Base-by-base conservation (phyloP, 2,329 filamentous ascomycete species). In the Ceratocystis destructans region DNA sequence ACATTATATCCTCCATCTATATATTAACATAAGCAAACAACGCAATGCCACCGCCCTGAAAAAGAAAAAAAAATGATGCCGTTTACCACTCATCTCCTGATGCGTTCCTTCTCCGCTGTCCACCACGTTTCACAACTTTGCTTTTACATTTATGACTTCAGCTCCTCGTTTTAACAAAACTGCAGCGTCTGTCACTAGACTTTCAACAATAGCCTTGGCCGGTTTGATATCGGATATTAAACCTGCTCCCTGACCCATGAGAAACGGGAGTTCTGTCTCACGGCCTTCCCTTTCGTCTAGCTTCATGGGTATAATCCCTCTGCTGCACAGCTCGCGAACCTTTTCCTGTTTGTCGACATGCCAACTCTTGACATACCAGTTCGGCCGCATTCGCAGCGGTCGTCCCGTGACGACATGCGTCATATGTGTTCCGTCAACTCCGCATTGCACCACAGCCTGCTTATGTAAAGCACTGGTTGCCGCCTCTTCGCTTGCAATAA, bases 231-330 rank as follows among this genome's bases (percentile, higher is more conserved):
- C 84, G 44, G 78, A 75, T 67, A 96, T 89, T 0, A 86, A 82
- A 1, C 88, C 92, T 0, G 90, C 89, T 7, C 96, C 92, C 77
- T 96, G 90, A 0, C 93, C 93, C 93, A 96, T 96, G 72, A 96
- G 74, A 75, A 93, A 91, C 12, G 93, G 93, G 66, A 88, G 79
- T 72, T 96, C 93, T 12, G 96, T 79, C 50, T 96, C 90, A 66
- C 86, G 87, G 0, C 87, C 88, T 65, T 90, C 81, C 62, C 96
- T 89, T 72, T 96, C 79, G 73, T 97, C 93, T 73, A 89, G 81
- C 76, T 87, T 84, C 69, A 96, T 79, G 0, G 93, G 93, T 68
- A 95, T 87, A 37, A 96, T 77, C 0, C 93, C 93, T 70, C 80
- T 79, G 45, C 87, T 85, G 44, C 88, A 92, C 73, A 96, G 78